Evolutionary conservation across 371 early-diverging fungal species (phyloP).

Genomic region (Actinomortierella ambigua): DNA sequence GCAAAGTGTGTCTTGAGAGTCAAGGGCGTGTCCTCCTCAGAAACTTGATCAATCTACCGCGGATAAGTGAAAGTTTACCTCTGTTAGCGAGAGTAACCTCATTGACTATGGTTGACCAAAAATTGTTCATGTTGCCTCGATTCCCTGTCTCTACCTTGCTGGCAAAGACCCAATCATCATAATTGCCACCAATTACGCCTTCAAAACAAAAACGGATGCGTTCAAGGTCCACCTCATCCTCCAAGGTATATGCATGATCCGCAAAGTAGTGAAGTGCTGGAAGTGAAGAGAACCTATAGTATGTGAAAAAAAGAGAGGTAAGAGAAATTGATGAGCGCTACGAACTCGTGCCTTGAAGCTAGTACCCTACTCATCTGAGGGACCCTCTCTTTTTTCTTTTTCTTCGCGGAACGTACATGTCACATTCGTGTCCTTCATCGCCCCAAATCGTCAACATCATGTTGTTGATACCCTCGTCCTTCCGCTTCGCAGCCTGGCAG

Average conservation of each 20-base stretch:
- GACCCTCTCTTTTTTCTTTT: not conserved
- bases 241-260: slow-evolving; percentile 72
- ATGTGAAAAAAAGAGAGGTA: not conserved
- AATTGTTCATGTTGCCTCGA: too few relatives aligned
- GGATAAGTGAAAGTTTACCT: not conserved
- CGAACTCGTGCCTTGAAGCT: not conserved
- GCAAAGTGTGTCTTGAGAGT: slow-evolving; percentile 61
- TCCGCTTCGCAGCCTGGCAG: slow-evolving; percentile 68
- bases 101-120: slow-evolving; percentile 1
- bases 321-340: not conserved
- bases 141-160: slow-evolving; percentile 55
- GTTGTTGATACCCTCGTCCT: slow-evolving; percentile 64
- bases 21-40: slow-evolving; percentile 52
- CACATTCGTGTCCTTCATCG: slow-evolving; percentile 92
- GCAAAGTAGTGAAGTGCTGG: slow-evolving; percentile 81
- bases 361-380: not conserved
- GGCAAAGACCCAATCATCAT: slow-evolving; percentile 74
- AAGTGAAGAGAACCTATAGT: slow-evolving; percentile 62
- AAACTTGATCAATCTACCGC: slow-evolving; percentile 56
- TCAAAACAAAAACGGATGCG: slow-evolving; percentile 70
- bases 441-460: slow-evolving; percentile 88
- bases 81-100: too few relatives aligned
- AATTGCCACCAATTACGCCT: slow-evolving; percentile 79
- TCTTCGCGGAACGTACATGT: slow-evolving; percentile 53
- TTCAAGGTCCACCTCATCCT: slow-evolving; percentile 61